Percentiles rank a stretch among this genome's conserved stretches.
Conservation (phyloP, 495 filamentous ascomycete species). For the Podospora appendiculata region DNA sequence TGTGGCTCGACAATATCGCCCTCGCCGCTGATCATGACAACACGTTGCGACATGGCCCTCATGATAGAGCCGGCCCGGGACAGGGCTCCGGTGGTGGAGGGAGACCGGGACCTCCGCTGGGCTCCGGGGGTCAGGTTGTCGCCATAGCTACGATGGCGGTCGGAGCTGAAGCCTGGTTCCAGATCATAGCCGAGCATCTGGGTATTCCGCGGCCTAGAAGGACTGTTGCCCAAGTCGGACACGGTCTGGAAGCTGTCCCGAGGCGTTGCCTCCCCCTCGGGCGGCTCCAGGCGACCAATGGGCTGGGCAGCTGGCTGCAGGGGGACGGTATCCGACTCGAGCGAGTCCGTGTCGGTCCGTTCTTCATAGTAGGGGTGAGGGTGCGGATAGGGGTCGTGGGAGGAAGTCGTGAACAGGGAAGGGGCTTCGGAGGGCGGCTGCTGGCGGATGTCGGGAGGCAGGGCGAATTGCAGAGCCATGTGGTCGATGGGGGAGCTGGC, state of each 20-base stretch:
- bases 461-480: conserved; percentile 38
- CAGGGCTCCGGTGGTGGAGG: conserved; percentile 56
- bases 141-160: conserved; percentile 40
- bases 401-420: conserved; percentile 20
- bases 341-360: conserved; percentile 46
- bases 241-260: conserved; percentile 58
- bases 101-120: conserved; percentile 45
- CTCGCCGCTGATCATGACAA: conserved; percentile 90
- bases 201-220: conserved; percentile 31
- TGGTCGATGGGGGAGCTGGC: conserved; percentile 36
- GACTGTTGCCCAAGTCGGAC: conserved; percentile 36
- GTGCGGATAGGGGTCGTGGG: conserved; percentile 29
- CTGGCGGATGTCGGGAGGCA: conserved; percentile 36
- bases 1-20: conserved; percentile 69
- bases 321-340: conserved; percentile 62
- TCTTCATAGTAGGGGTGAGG: conserved; percentile 44
- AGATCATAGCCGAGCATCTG: conserved; percentile 40
- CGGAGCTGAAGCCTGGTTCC: conserved; percentile 41
- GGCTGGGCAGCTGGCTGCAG: conserved; percentile 58
- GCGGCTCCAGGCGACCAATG: conserved; percentile 49
- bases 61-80: conserved; percentile 83
- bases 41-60: conserved; percentile 93
- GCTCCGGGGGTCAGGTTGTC: conserved; percentile 37
- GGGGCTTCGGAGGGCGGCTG: conserved; percentile 10
- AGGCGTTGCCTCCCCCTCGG: conserved; percentile 47